These are phyloP conservation scores for Mortierella sp. DNA, from an alignment of 371 early-diverging fungal species.

Conservation along the genomic window DNA sequence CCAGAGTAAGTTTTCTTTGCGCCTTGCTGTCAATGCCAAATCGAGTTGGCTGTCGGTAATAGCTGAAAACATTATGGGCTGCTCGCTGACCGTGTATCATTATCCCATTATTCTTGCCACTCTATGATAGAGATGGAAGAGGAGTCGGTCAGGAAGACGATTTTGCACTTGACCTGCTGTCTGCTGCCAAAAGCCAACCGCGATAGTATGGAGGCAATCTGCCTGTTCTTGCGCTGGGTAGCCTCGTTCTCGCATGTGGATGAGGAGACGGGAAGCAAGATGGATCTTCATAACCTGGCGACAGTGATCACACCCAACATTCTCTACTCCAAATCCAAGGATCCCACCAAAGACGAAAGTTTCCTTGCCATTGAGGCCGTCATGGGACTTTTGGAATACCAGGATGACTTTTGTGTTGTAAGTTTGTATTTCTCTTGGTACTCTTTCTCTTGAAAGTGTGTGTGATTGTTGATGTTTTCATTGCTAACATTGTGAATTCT, in stretches of 20 bases:
- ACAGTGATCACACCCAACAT: conserved; percentile 95
- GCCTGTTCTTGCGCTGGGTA: conserved; percentile 88
- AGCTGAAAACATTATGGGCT: background rate
- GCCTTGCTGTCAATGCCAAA: background rate
- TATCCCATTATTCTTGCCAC: background rate
- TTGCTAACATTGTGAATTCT: background rate
- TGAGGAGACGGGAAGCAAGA: conserved; percentile 84
- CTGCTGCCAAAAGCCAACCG: conserved; percentile 92
- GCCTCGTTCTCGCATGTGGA: conserved; percentile 74
- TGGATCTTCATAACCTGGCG: conserved; percentile 92
- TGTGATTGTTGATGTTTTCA: background rate
- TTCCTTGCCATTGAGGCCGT: conserved; percentile 83
- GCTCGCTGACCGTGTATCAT: conserved; percentile 2
- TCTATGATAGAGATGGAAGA: conserved; percentile 63
- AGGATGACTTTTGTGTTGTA: conserved; percentile 84
- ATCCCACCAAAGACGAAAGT: conserved; percentile 83
- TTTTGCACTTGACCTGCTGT: conserved; percentile 84
- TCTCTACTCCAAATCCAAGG: conserved; percentile 87
- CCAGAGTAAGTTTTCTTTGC: conserved; percentile 68
- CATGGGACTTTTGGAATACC: conserved; percentile 77
- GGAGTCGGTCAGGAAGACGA: conserved; percentile 61
- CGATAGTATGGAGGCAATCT: conserved; percentile 90
- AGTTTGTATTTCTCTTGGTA: background rate
- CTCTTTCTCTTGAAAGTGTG: background rate
- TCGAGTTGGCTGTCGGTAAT: background rate